Percentiles rank a stretch among this genome's conserved stretches.
Conservation (phyloP, 495 filamentous ascomycete species). For the Penicillium steckii region DNA sequence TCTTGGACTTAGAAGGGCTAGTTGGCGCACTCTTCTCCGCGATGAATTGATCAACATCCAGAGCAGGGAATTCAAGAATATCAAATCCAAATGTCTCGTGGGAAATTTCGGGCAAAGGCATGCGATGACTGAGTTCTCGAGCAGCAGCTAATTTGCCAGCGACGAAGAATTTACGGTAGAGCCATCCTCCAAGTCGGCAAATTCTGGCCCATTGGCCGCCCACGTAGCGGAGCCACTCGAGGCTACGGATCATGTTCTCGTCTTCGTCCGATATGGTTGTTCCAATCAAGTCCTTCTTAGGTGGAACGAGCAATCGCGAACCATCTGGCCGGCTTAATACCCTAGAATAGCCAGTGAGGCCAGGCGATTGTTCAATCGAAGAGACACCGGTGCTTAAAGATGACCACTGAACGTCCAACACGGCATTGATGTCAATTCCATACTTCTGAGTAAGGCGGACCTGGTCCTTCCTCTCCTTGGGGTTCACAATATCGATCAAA, state of each 20-base stretch:
- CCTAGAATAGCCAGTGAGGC: conserved; percentile 31
- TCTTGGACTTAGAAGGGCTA: conserved; percentile 35
- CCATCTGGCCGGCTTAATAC: conserved; percentile 35
- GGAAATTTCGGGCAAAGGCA: conserved; percentile 42
- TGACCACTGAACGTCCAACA: conserved; percentile 54
- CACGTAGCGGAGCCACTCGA: conserved; percentile 81
- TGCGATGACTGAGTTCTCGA: conserved; percentile 52
- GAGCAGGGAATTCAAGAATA: conserved; percentile 30
- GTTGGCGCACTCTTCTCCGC: conserved; percentile 22
- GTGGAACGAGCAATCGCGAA: conserved; percentile 28
- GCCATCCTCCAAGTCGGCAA: conserved; percentile 60
- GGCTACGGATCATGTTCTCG: conserved; percentile 67
- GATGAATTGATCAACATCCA: conserved; percentile 22
- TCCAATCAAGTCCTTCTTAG: conserved; percentile 66
- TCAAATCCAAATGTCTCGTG: conserved; percentile 43
- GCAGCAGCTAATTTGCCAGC: conserved; percentile 62
- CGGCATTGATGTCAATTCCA: conserved; percentile 49
- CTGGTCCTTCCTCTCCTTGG: conserved; percentile 46
- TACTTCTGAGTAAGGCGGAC: conserved; percentile 54
- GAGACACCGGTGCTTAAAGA: conserved; percentile 42
- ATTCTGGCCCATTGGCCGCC: conserved; percentile 70
- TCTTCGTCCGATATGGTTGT: conserved; percentile 60
- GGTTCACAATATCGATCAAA: conserved; percentile 62
- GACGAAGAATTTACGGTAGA: conserved; percentile 61
- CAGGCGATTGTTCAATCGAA: conserved; percentile 31